Percentiles rank a stretch among this genome's conserved stretches.
These are phyloP conservation scores for Ensete ventricosum DNA, from an alignment of 176 grass and related monocot species.

Conservation along the genomic window DNA sequence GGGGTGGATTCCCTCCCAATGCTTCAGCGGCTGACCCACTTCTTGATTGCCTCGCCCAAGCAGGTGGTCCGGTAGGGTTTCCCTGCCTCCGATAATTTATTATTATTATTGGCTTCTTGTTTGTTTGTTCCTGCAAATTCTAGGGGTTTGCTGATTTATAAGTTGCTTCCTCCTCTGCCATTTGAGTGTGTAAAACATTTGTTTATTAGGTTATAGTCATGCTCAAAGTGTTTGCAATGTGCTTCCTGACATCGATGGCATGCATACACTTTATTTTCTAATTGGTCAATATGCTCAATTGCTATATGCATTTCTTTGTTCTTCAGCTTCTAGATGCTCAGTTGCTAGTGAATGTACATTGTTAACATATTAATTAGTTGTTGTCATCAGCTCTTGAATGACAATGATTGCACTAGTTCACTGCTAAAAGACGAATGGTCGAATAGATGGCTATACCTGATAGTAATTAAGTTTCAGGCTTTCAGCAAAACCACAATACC, in stretches of 20 bases:
- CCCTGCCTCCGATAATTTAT: not conserved
- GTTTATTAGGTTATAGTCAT: not conserved
- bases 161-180: not conserved
- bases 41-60: conserved; percentile 7
- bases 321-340: too few relatives aligned
- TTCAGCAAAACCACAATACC: not conserved
- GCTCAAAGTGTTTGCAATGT: not conserved
- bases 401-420: not conserved
- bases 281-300: not conserved
- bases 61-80: conserved; percentile 42
- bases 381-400: not conserved
- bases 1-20: not conserved
- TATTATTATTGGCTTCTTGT: not conserved
- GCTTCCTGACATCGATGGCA: not conserved
- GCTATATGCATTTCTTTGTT: too few relatives aligned
- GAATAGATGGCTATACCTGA: not conserved
- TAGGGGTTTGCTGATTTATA: not conserved
- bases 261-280: not conserved
- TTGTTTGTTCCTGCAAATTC: not conserved
- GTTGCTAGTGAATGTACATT: not conserved
- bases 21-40: conserved; percentile 23
- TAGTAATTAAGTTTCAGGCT: not conserved
- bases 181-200: not conserved
- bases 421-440: not conserved
- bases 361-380: not conserved